Conservation (phyloP, 768 basidiomycete species). For the Cystofilobasidium capitatum region DNA sequence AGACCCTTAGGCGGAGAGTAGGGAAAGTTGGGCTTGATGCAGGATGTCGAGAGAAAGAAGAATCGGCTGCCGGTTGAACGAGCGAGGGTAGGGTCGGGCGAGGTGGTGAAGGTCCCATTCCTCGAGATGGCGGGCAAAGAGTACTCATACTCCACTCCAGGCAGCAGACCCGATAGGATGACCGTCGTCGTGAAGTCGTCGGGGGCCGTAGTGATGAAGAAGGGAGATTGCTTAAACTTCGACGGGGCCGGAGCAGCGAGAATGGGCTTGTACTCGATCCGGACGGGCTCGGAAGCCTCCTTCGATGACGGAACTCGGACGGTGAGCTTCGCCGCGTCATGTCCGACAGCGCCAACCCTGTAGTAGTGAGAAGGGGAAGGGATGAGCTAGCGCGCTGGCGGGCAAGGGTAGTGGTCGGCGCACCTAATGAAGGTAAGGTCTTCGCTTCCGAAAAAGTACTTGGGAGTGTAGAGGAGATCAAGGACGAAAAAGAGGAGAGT, state of each 20-base stretch:
- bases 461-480: constrained; percentile 53
- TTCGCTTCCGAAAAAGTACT: constrained; percentile 46
- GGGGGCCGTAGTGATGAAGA: not conserved
- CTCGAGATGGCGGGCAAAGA: constrained; percentile 48
- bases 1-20: constrained; percentile 45
- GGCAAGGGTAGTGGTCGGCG: not conserved
- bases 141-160: constrained; percentile 36
- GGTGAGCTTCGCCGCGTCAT: constrained; percentile 54
- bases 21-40: constrained; percentile 56
- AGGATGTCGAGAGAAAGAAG: constrained; percentile 60
- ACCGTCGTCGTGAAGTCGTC: not conserved
- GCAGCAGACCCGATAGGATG: not conserved
- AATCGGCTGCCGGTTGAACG: constrained; percentile 47
- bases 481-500: constrained; percentile 39
- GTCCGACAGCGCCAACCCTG: constrained; percentile 59
- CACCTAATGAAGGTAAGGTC: constrained; percentile 51
- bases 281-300: not conserved
- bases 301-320: constrained; percentile 49
- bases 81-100: constrained; percentile 57
- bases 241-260: not conserved
- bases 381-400: not conserved
- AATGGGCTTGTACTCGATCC: constrained; percentile 1
- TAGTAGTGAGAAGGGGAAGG: not conserved
- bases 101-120: constrained; percentile 55
- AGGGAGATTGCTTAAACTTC: not conserved